Evolutionary conservation across 208 protist genomes (phyloP).

Genomic region (Phytomonas serpens): DNA sequence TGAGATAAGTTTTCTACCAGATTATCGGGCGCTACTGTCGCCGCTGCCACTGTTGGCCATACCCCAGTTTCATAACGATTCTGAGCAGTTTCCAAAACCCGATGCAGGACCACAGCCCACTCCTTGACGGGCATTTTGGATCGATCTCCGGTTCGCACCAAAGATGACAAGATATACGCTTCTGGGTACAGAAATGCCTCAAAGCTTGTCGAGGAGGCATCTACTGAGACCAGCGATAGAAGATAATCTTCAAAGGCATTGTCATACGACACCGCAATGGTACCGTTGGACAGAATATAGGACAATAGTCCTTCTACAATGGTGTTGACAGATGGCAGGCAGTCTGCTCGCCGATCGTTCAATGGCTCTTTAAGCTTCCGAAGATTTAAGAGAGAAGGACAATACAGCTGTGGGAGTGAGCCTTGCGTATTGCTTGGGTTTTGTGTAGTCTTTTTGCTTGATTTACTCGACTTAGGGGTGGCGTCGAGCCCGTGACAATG

Average conservation of each 20-base stretch:
- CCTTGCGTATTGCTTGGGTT: not conserved
- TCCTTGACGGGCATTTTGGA: constrained; percentile 34
- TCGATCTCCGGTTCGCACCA: constrained; percentile 39
- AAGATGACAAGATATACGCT: constrained; percentile 38
- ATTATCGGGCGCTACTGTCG: constrained; percentile 10
- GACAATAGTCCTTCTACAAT: constrained; percentile 26
- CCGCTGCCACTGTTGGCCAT: constrained; percentile 16
- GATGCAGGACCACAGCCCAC: constrained; percentile 35
- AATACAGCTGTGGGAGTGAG: constrained; percentile 16
- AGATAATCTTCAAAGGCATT: constrained; percentile 20
- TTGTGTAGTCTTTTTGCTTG: constrained; percentile 20
- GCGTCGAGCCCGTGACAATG: constrained; percentile 23
- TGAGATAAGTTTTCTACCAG: constrained; percentile 9
- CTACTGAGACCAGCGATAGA: constrained; percentile 17
- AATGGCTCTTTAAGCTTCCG: not conserved
- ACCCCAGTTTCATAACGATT: constrained; percentile 21
- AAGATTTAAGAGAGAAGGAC: not conserved
- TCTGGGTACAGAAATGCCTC: constrained; percentile 61
- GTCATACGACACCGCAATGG: constrained; percentile 9
- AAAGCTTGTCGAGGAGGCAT: constrained; percentile 15
- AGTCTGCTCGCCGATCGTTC: constrained; percentile 11
- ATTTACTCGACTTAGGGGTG: constrained; percentile 26
- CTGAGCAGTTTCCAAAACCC: constrained; percentile 23
- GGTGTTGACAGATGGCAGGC: constrained; percentile 29
- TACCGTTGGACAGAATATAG: constrained; percentile 25